A percentile compares a stretch with the other conserved stretches of the same genome.
These are phyloP conservation scores for Chenopodium album DNA, from an alignment of 148 eudicot genomes.

Conservation along the genomic window DNA sequence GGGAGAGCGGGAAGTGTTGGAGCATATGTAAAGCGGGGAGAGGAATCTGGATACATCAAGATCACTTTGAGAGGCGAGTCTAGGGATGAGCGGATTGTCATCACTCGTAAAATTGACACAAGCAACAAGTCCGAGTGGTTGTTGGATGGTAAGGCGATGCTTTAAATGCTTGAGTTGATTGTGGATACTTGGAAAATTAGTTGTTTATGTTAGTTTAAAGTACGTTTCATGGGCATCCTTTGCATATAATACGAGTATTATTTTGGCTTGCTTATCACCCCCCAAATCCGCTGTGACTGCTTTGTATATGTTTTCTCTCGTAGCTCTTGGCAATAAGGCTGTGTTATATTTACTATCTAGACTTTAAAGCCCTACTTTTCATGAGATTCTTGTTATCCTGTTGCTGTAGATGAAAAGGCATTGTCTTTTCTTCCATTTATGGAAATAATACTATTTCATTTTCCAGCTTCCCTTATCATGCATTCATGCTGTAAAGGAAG, in stretches of 20 bases:
- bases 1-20: slow-evolving; percentile 86
- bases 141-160: slow-evolving; percentile 51
- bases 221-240: neutral
- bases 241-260: neutral
- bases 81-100: slow-evolving; percentile 43
- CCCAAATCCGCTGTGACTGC: no score
- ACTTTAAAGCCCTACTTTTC: no score
- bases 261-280: neutral
- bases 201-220: neutral
- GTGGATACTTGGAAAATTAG: neutral
- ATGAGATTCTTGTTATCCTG: no score
- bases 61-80: slow-evolving; percentile 67
- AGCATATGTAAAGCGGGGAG: slow-evolving; percentile 89
- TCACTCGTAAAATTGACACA: slow-evolving; percentile 71
- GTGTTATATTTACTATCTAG: no score
- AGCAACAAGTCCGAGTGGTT: slow-evolving; percentile 92
- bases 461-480: no score
- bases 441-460: no score
- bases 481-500: no score
- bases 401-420: no score
- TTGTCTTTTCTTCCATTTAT: no score
- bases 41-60: slow-evolving; percentile 68
- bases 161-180: neutral
- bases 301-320: neutral
- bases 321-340: neutral